Evolutionary conservation across 2,329 filamentous ascomycete species (phyloP), one percentile per base, ranked within the genome.

Genomic region (Sordariomycetes sp.): DNA sequence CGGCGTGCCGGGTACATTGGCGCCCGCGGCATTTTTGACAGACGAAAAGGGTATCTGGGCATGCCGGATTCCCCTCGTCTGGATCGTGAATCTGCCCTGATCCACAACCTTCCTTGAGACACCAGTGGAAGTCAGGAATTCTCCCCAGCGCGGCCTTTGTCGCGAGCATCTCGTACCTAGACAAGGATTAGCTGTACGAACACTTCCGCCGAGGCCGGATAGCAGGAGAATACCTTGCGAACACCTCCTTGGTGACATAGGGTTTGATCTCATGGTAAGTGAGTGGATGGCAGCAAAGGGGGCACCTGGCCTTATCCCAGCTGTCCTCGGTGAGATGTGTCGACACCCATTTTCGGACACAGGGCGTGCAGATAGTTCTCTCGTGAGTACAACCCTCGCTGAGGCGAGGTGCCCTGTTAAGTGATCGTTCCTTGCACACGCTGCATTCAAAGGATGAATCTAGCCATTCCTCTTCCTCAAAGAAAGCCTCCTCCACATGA

Each of bases 61-160:
- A 72, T 1, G 57, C 60, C 10, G 54, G 52, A 12, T 62, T 61
- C 24, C 45, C 48, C 17, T 24, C 35, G 28, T 12, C 25, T 15
- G 55, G 55, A 2, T 10, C 15, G 45, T 69, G 62, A n/a, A 74
- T 68, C 62, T 73, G 70, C 10, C 72, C 72, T 0, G 70, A 69
- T 4, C 61, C 57, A 60, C 72, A 74, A 6, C 58, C 57, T 2
- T 66, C 60, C n/a, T 68, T 65, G 17, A 72, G 64, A 39, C 71
- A 74, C 69, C 69, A 72, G 35, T 64, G 62, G 56, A 74, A 74
- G 12, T 70, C 64, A 0, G 59, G 60, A 0, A 70, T 62, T 1
- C 59, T 58, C 10, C 62, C 55, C 1, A 74, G 63, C 1, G 64
- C 60, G 0, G 64, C 65, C 24, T 65, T 67, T n/a, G 66, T 65